Base-by-base conservation (phyloP, 108 stramenopile genomes). In the Cyclotella baltica region DNA sequence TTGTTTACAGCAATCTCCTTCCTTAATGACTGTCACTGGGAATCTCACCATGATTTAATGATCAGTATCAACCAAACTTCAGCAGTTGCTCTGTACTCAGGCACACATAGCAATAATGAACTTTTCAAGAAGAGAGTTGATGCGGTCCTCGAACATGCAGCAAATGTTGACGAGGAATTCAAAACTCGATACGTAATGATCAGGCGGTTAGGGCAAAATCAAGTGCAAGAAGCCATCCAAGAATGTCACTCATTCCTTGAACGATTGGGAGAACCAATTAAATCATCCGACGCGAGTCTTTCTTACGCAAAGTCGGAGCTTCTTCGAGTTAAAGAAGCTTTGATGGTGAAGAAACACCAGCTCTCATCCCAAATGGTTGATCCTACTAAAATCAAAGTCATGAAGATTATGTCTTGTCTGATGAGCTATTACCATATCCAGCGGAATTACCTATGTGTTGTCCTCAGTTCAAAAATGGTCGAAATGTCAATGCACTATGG, bases 1-100 rank as follows among this genome's bases (percentile, higher is more conserved):
- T n/a, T n/a, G n/a, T n/a, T n/a, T n/a, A n/a, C n/a, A n/a, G n/a
- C n/a, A n/a, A n/a, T 73, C 34, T 20, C 67, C 3, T 65, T 75
- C 47, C 53, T 81, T 0, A 53, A 62, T 27, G 75, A 55, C 23
- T 30, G 57, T 55, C n/a, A 68, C 51, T 81, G 80, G 80, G 64
- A 67, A 48, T 29, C 28, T 18, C 68, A 81, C 19, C 75, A 76
- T 64, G 55, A 72, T 51, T 43, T 81, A 52, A 67, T 68, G 37
- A 20, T 81, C 25, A 33, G 69, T 36, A 74, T 81, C 3, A 43
- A 68, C 55, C 40, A 72, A 48, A 46, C 46, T 29, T 55, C 70
- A 53, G 52, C 57, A 33, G 18, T 68, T 30, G 53, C 52, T 11
- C 66, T 69, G 11, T 71, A 56, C 36, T 59, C 75, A 71, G 35